Evolutionary conservation across 176 grass and related monocot species (phyloP), one percentile per base, ranked within the genome.

Genomic region (Elymus sibiricus): DNA sequence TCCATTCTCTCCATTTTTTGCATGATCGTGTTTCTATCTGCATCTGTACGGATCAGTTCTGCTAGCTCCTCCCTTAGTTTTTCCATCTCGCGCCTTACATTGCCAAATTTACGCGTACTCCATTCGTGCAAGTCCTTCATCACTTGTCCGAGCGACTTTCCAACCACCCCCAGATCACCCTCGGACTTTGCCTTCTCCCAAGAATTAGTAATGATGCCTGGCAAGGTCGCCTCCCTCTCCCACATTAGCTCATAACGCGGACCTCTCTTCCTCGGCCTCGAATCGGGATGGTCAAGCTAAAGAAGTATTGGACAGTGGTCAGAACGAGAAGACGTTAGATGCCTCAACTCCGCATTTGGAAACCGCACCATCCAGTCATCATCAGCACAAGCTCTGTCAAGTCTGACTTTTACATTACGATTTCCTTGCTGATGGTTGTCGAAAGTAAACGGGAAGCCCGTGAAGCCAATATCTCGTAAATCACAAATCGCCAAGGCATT

Each of bases 211-310:
- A 60, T 22, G 1, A 60, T 22, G 7, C 11, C 56, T 1, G 56
- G 56, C 7, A 60, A 2, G 0, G 56, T 21, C 11, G 56, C 21
- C 3, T 60, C 56, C 6, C 22, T 3, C 9, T 60, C 56, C 56
- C 56, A 60, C 56, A 60, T 60, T 3, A 60, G 24, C 22, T 60
- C 56, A 11, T 60, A 55, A 14, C 17, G 14, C 51, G 19, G 1
- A 2, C 7, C 22, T 3, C 15, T 3, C 22, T 22, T 10, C 1
- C 7, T 8, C 8, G 56, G 56, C 21, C 2, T 3, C 1, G 56
- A 0, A 0, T 9, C 56, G 1, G 22, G 22, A 21, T 24, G 8
- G 2, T 24, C 21, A 0, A 60, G 2, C 8, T 9, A 5, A 0
- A 60, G 0, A 0, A 60, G 1, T 2, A 60, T 0, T 3, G 56